Evolutionary conservation across 169 alveolate species (phyloP).

Genomic region (Eimeria praecox): DNA sequence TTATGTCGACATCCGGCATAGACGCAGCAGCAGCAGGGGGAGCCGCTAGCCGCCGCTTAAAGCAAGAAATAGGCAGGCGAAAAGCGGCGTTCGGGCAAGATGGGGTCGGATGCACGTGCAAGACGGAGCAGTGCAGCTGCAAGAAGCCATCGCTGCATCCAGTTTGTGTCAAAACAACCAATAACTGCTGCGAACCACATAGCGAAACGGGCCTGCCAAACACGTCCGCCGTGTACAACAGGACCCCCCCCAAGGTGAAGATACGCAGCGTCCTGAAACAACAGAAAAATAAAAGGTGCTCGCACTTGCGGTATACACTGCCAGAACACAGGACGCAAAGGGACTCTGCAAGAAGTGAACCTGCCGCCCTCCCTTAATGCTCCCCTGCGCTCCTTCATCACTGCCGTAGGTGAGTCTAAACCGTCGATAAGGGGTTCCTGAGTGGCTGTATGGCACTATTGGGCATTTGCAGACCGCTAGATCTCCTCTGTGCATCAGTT

Average conservation of each 20-base stretch:
- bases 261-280: slow-evolving; percentile 51
- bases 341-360: background rate
- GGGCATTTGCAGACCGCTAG: background rate
- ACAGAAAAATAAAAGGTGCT: background rate
- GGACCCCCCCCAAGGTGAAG: slow-evolving; percentile 45
- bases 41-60: slow-evolving; percentile 54
- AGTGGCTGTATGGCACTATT: background rate
- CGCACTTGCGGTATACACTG: background rate
- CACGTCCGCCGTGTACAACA: slow-evolving; percentile 63
- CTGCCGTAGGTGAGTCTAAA: background rate
- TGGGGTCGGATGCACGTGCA: slow-evolving; percentile 56
- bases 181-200: slow-evolving; percentile 53
- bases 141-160: slow-evolving; percentile 53
- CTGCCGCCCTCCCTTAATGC: background rate
- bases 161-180: slow-evolving; percentile 46
- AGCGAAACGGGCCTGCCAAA: slow-evolving; percentile 61
- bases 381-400: background rate
- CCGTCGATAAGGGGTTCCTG: background rate
- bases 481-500: background rate
- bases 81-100: slow-evolving; percentile 1
- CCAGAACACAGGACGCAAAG: background rate
- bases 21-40: slow-evolving; percentile 68
- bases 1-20: slow-evolving; percentile 44
- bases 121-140: slow-evolving; percentile 54
- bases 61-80: slow-evolving; percentile 39